Evolutionary conservation across 768 basidiomycete species (phyloP).

Genomic region (Chalciporus sphaerocephalus): DNA sequence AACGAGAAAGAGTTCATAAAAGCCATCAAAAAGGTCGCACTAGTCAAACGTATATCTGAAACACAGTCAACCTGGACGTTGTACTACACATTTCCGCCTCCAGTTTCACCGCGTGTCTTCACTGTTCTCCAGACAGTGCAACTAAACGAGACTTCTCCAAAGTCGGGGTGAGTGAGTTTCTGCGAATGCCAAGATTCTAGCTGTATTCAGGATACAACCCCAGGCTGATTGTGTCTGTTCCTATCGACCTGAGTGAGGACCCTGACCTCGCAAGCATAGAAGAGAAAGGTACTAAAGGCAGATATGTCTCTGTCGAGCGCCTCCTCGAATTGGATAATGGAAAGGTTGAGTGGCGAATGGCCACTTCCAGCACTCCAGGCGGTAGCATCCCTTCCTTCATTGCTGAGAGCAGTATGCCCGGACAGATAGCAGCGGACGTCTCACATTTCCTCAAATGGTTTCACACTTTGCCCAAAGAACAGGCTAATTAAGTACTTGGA

Average conservation of each 20-base stretch:
- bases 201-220: neutral
- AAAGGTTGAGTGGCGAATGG: conserved; percentile 75
- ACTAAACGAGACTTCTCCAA: conserved; percentile 45
- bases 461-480: conserved; percentile 30
- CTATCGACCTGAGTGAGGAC: conserved; percentile 60
- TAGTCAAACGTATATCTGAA: conserved; percentile 59
- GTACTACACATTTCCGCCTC: conserved; percentile 68
- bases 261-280: conserved; percentile 57
- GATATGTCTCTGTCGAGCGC: conserved; percentile 67
- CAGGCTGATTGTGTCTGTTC: conserved; percentile 52
- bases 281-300: conserved; percentile 59
- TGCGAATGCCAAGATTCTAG: neutral
- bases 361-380: conserved; percentile 67
- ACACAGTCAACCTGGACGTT: conserved; percentile 66
- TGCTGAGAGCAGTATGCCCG: conserved; percentile 55
- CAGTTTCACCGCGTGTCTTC: conserved; percentile 70
- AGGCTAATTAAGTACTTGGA: neutral
- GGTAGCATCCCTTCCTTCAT: conserved; percentile 65
- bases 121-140: conserved; percentile 67
- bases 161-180: conserved; percentile 49
- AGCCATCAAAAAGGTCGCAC: conserved; percentile 57
- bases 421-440: conserved; percentile 65
- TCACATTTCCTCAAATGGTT: conserved; percentile 70
- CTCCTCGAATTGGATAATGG: conserved; percentile 59
- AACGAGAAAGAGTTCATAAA: conserved; percentile 73